Conservation (phyloP, 208 protist species). For the Wallacemonas sp. region DNA sequence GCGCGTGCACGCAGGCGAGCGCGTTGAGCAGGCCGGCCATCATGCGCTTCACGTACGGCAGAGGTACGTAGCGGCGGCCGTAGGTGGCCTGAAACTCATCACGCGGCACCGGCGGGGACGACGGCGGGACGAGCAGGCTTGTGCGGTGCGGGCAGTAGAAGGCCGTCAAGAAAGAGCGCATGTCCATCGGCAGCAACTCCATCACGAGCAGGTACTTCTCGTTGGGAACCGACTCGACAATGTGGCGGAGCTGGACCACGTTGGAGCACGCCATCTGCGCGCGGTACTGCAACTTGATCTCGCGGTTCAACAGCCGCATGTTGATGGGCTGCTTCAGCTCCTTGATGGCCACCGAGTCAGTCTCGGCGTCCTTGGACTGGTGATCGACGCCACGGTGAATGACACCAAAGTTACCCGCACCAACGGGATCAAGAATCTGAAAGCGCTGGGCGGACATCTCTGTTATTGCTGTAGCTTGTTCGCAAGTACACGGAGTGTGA, state of each 20-base stretch:
- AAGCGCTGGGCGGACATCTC: constrained; percentile 21
- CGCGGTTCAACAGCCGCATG: constrained; percentile 32
- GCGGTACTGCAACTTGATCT: constrained; percentile 34
- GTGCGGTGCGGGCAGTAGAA: constrained; percentile 36
- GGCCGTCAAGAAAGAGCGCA: constrained; percentile 32
- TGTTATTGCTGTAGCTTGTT: not conserved
- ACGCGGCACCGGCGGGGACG: not conserved
- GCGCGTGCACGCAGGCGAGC: constrained; percentile 53
- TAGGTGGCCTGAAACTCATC: not conserved
- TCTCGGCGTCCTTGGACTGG: constrained; percentile 18
- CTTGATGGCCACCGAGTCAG: constrained; percentile 32
- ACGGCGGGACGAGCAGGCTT: constrained; percentile 16
- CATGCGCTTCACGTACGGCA: constrained; percentile 29
- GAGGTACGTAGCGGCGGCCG: constrained; percentile 22
- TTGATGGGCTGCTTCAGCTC: constrained; percentile 37
- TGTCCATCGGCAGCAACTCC: constrained; percentile 43
- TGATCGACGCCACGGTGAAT: constrained; percentile 39
- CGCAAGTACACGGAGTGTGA: not conserved
- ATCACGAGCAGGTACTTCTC: constrained; percentile 34
- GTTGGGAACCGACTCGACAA: constrained; percentile 29
- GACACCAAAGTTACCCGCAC: constrained; percentile 39
- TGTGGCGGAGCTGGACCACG: constrained; percentile 32
- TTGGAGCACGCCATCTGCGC: constrained; percentile 24
- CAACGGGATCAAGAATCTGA: constrained; percentile 35
- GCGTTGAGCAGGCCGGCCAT: constrained; percentile 34